These are phyloP conservation scores for Globisporangium camurandrum DNA, from an alignment of 352 stramenopile species.

Conservation along the genomic window DNA sequence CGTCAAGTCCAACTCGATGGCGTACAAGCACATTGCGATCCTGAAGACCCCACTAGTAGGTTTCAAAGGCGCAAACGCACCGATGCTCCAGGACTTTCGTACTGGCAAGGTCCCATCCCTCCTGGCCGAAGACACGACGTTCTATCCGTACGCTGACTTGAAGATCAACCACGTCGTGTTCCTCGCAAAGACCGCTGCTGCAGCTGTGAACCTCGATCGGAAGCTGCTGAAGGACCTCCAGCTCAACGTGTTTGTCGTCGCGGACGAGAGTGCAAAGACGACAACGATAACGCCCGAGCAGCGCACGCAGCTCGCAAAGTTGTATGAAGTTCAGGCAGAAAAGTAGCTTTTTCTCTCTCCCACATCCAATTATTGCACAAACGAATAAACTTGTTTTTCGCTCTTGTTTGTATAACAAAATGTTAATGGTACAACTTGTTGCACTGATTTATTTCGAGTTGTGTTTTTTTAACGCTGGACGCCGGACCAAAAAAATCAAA, in stretches of 20 bases:
- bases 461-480: too few species aligned
- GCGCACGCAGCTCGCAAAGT: constrained; percentile 19
- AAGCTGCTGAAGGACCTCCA: constrained; percentile 28
- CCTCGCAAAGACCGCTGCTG: constrained; percentile 34
- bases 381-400: too few species aligned
- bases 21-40: constrained; percentile 49
- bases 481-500: too few species aligned
- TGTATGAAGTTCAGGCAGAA: constrained; percentile 22
- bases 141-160: constrained; percentile 52
- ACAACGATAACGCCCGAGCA: constrained; percentile 25
- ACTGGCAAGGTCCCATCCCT: constrained; percentile 53
- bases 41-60: constrained; percentile 67
- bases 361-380: too few species aligned
- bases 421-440: background rate
- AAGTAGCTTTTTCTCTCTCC: too few species aligned
- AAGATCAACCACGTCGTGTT: constrained; percentile 53
- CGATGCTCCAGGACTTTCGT: constrained; percentile 46
- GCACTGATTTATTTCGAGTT: too few species aligned
- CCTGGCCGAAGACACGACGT: constrained; percentile 54
- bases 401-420: background rate
- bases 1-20: constrained; percentile 41
- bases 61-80: constrained; percentile 60
- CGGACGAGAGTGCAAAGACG: constrained; percentile 31
- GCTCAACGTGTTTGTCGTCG: constrained; percentile 47
- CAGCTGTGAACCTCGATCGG: constrained; percentile 41